phyloP scores from a whole-genome alignment of 192 early-diverging fungal genomes.

The Anaeromyces robustus region DNA sequence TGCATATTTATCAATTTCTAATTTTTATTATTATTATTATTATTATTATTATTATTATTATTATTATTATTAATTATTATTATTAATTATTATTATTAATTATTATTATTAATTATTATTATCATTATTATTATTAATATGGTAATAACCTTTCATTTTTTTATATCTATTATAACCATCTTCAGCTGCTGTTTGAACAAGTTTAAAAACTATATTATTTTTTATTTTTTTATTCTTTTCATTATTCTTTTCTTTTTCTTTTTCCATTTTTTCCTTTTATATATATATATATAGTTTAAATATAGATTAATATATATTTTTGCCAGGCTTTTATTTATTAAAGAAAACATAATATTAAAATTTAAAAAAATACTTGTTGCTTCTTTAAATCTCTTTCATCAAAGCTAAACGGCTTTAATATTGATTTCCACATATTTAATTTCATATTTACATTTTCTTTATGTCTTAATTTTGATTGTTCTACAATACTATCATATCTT shows the following conservation, averaged over 20 bases:
- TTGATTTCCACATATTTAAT: neutral
- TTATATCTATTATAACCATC: neutral
- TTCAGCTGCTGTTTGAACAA: neutral
- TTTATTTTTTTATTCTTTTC: neutral
- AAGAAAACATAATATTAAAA: too few relatives aligned
- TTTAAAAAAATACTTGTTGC: neutral
- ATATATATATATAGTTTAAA: neutral
- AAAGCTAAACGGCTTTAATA: neutral
- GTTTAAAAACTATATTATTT: neutral
- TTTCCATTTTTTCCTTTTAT: neutral
- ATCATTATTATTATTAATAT: too few relatives aligned
- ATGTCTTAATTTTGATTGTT: neutral
- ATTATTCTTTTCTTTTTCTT: neutral
- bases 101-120: neutral
- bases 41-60: too few relatives aligned
- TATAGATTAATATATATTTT: too few relatives aligned
- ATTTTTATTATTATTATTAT: neutral
- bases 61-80: too few relatives aligned
- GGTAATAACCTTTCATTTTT: neutral
- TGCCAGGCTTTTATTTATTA: too few relatives aligned
- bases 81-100: neutral
- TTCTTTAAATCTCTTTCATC: neutral
- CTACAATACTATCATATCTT: neutral
- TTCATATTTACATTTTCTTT: neutral
- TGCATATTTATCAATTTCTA: neutral